Percentiles rank a stretch among this genome's conserved stretches.
Evolutionary conservation across 306 rosid species (phyloP).

Genomic region (Sechiopsis laciniata): DNA sequence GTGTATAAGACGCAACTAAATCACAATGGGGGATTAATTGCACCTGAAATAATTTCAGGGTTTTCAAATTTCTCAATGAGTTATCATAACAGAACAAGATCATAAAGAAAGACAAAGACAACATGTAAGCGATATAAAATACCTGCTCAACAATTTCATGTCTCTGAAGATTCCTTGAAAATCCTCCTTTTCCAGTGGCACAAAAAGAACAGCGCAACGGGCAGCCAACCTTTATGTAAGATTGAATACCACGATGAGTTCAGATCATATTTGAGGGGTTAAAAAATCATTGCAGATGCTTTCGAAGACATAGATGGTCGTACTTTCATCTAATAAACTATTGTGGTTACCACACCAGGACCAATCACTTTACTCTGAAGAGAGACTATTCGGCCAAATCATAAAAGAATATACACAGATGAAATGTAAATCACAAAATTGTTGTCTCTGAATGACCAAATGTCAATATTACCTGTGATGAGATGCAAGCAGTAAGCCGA

Average conservation of each 20-base stretch:
- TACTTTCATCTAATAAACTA: not conserved
- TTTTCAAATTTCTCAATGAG: not conserved
- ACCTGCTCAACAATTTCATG: slow-evolving; percentile 98
- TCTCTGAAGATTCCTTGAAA: slow-evolving; percentile 73
- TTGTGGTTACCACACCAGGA: not conserved
- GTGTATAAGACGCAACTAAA: slow-evolving; percentile 22
- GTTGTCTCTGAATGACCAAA: not conserved
- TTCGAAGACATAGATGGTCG: not conserved
- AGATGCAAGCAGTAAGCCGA: slow-evolving; percentile 95
- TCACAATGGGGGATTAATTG: slow-evolving; percentile 1
- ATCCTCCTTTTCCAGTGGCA: slow-evolving; percentile 97
- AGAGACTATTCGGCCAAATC: not conserved
- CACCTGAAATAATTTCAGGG: not conserved
- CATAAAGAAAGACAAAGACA: not conserved
- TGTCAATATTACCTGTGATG: slow-evolving; percentile 62
- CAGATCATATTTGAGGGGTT: not conserved
- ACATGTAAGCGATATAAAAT: slow-evolving; percentile 8
- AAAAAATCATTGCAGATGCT: slow-evolving; percentile 2
- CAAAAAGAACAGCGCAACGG: slow-evolving; percentile 91
- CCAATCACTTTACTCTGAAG: not conserved
- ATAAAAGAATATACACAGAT: not conserved
- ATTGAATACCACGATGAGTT: not conserved
- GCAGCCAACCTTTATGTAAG: slow-evolving; percentile 69
- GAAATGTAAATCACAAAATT: not conserved
- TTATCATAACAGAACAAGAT: not conserved